These are phyloP conservation scores for Geotrichum australiense DNA, from an alignment of 1,139 yeast genomes.

Conservation along the genomic window DNA sequence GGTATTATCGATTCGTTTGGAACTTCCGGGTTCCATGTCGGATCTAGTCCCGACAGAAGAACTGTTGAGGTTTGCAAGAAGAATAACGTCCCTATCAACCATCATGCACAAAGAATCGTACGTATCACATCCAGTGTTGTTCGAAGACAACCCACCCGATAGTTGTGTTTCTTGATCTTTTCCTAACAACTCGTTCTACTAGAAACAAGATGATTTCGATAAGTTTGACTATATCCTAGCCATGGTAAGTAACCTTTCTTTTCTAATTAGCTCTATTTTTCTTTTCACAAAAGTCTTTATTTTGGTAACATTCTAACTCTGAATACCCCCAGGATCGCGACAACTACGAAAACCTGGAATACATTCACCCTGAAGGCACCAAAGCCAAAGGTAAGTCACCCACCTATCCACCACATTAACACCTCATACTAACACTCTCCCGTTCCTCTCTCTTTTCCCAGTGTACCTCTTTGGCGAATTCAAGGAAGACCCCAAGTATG, in stretches of 20 bases:
- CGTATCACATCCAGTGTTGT: slow-evolving; percentile 9
- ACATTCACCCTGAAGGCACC: slow-evolving; percentile 50
- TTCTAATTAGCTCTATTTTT: neutral
- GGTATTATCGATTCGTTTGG: slow-evolving; percentile 76
- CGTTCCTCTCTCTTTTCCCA: slow-evolving; percentile 15
- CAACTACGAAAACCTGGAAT: slow-evolving; percentile 53
- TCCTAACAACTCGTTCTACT: neutral
- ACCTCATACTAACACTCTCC: slow-evolving; percentile 15
- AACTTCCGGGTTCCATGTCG: slow-evolving; percentile 76
- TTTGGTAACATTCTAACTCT: too few species aligned
- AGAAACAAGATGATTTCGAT: slow-evolving; percentile 45
- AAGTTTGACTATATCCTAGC: slow-evolving; percentile 78
- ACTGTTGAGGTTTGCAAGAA: slow-evolving; percentile 60
- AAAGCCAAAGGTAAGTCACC: slow-evolving; percentile 38
- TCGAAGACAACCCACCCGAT: neutral
- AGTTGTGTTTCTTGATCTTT: neutral
- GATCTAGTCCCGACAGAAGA: slow-evolving; percentile 74
- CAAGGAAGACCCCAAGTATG: slow-evolving; percentile 47
- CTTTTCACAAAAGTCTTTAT: too few species aligned
- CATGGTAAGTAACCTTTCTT: slow-evolving; percentile 42
- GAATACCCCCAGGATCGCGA: slow-evolving; percentile 44
- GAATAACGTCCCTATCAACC: slow-evolving; percentile 70
- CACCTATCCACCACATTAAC: slow-evolving; percentile 34
- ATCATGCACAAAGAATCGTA: slow-evolving; percentile 64
- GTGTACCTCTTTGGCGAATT: slow-evolving; percentile 67